Evolutionary conservation across 2,329 filamentous ascomycete genomes (phyloP), one percentile per base, ranked within the genome.

Genomic region (Paraconiothyrium sp.): DNA sequence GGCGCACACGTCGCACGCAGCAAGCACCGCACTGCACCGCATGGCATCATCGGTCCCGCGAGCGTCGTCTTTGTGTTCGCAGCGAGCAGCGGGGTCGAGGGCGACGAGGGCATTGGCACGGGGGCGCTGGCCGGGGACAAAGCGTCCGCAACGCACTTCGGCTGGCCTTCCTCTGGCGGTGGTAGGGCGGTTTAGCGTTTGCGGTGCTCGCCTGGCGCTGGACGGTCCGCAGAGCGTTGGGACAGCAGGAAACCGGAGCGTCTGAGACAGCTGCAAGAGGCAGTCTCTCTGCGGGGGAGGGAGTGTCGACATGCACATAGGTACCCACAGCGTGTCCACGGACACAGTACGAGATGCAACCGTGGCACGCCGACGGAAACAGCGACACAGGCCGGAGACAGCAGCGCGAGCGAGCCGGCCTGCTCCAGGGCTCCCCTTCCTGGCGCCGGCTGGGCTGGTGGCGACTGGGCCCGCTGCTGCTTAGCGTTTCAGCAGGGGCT

Each of bases 41-140:
- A 59, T 56, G 50, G 49, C 56, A 59, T 51, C 22, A 34, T 58
- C 46, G 27, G 30, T 47, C 41, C 35, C 27, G 39, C 39, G 16
- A n/a, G 16, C 16, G 39, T 41, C 16, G 16, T 57, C 52, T 55
- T 55, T 55, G 52, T 55, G 11, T 39, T 46, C 52, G 49, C 49
- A 39, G 34, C 27, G n/a, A 9, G 49, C 35, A 24, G 22, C 34
- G 27, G 2, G 4, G 27, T 30, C 27, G 20, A 20, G 35, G 35
- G 35, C 7, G 39, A 41, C n/a, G 14, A 3, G n/a, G 39, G 3
- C 16, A 41, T 20, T 41, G 39, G 39, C 39, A 41, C 39, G 14
- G 39, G n/a, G 14, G 39, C 14, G 14, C 16, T 41, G 39, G 39
- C 39, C 39, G 37, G 10, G 22, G 39, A 48, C 54, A 47, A 37